Base-by-base conservation (phyloP, 139 green algal genomes). In the Micractinium sp. region DNA sequence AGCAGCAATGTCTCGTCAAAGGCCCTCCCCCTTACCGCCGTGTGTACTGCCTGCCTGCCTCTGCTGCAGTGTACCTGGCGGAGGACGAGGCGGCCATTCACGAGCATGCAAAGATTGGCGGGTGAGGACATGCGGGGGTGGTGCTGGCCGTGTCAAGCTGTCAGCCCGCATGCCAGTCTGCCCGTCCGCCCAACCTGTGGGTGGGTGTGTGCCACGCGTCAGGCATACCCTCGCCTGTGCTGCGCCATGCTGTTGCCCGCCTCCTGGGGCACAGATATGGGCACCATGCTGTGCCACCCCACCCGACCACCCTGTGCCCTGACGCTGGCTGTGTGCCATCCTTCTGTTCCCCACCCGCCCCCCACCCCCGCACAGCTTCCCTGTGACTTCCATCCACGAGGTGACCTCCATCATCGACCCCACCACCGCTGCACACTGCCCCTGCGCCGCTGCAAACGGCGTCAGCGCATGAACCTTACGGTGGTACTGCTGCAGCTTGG, bases 11-110 rank as follows among this genome's bases (percentile, higher is more conserved):
- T 16, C 7, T 5, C 5, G 9, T 9, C 47, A 56, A 56, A 56
- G n/a, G 47, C 47, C 47, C 47, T 56, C 47, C 5, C 47, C 5
- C 63, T 15, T 25, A 73, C 63, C 16, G 63, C 22, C 63, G 16
- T 25, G 63, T n/a, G 63, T 73, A 12, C 63, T 5, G 23, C 22
- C 23, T 73, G 63, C 63, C 31, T 20, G 3, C 29, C 71, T 16
- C n/a, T 77, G 35, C 74, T 47, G 74, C 35, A 80, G 74, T 86
- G 16, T 86, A 86, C 81, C 60, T 86, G 19, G 81, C 81, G 5
- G 60, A 75, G 22, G 33, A 56, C 22, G 81, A 86, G 60, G 81
- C 22, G 0, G 81, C 81, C 18, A 86, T 86, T 23, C 81, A 33
- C 3, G 81, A 86, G n/a, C 81, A 86, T 56, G 81, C 81, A 9